These are phyloP conservation scores for Apophysomyces variabilis DNA, from an alignment of 371 early-diverging fungal species.

Conservation along the genomic window DNA sequence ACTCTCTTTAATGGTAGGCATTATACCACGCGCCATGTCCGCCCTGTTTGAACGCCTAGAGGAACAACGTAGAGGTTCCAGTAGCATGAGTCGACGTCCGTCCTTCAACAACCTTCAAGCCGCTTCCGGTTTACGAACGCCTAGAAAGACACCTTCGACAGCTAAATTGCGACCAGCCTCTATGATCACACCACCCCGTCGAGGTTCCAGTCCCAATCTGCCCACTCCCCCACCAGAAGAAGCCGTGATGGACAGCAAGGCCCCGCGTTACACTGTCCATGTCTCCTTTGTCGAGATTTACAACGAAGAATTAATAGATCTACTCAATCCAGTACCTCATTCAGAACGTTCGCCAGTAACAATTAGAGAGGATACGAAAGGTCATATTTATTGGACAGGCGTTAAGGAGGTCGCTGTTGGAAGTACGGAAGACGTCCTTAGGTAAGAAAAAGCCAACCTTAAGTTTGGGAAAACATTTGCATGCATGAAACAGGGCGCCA, in stretches of 20 bases:
- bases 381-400: conserved; percentile 90
- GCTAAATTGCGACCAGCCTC: conserved; percentile 23
- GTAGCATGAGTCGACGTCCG: background rate
- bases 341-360: conserved; percentile 67
- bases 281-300: conserved; percentile 94
- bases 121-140: conserved; percentile 25
- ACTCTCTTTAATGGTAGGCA: conserved; percentile 53
- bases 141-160: conserved; percentile 24
- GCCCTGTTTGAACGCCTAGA: conserved; percentile 67
- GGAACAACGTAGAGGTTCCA: conserved; percentile 5
- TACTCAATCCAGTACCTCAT: conserved; percentile 67
- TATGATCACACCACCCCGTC: conserved; percentile 23
- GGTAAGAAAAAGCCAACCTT: conserved; percentile 38
- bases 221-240: conserved; percentile 21
- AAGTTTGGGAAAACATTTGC: conserved; percentile 12
- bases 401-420: conserved; percentile 83
- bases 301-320: conserved; percentile 96
- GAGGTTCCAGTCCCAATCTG: conserved; percentile 14
- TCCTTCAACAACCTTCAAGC: conserved; percentile 16
- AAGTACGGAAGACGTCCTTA: conserved; percentile 80
- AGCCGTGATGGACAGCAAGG: conserved; percentile 15
- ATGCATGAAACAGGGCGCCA: conserved; percentile 12
- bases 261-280: conserved; percentile 52
- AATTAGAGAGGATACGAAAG: conserved; percentile 92
- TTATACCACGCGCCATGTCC: conserved; percentile 89